phyloP scores from a whole-genome alignment of 2,329 filamentous ascomycete species.

The Metarhizium sp. region DNA sequence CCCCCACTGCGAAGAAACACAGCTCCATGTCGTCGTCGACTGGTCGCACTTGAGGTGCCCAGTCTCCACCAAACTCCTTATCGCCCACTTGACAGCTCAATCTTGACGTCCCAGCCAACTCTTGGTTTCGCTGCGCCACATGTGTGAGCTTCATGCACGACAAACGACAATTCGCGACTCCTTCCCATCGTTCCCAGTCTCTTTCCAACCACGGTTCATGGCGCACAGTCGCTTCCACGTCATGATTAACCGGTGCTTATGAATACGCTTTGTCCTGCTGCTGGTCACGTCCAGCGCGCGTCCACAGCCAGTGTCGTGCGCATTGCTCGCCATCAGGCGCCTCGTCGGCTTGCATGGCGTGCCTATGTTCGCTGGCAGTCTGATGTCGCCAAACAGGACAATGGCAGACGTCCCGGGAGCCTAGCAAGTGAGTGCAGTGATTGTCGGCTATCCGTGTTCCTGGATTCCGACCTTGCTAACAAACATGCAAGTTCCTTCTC shows the following conservation, averaged over 20 bases:
- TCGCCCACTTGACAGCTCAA: too few relatives aligned
- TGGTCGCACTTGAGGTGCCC: too few relatives aligned
- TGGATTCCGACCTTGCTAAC: not conserved
- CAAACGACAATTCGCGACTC: too few relatives aligned
- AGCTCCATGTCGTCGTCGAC: too few relatives aligned
- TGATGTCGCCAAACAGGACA: slow-evolving; percentile 18
- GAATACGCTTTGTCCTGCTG: slow-evolving; percentile 20
- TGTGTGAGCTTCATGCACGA: too few relatives aligned
- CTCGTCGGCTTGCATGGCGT: slow-evolving; percentile 25
- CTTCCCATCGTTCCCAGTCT: too few relatives aligned
- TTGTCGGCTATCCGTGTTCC: not conserved
- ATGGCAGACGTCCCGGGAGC: slow-evolving; percentile 13
- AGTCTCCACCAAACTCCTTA: too few relatives aligned
- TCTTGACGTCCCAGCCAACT: too few relatives aligned
- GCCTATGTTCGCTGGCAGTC: slow-evolving; percentile 36
- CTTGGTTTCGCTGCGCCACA: too few relatives aligned
- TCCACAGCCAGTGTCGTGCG: slow-evolving; percentile 39
- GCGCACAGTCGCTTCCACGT: slow-evolving; percentile 11
- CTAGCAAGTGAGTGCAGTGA: slow-evolving; percentile 30
- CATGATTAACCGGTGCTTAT: slow-evolving; percentile 18
- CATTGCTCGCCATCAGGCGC: slow-evolving; percentile 39
- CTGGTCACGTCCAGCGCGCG: slow-evolving; percentile 29
- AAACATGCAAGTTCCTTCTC: slow-evolving; percentile 31
- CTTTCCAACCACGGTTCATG: not conserved
- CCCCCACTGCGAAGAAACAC: too few relatives aligned